phyloP scores from a whole-genome alignment of 352 stramenopile species.

The Plasmopara muralis region DNA sequence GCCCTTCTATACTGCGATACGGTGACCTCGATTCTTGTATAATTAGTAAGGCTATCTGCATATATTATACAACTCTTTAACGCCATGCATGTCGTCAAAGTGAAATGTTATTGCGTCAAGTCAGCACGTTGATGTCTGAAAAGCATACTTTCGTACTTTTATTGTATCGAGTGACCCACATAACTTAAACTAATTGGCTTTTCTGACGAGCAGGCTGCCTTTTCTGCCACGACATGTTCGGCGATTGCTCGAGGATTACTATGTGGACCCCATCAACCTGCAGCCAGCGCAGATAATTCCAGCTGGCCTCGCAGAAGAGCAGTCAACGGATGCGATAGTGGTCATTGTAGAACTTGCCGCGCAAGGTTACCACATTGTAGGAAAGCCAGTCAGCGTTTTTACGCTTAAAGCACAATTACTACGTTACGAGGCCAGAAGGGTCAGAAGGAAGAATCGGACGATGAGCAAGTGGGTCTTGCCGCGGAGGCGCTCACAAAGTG shows the following conservation, averaged over 20 bases:
- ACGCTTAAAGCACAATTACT: conserved; percentile 14
- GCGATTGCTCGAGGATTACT: conserved; percentile 1
- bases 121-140: not conserved
- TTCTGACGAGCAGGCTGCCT: not conserved
- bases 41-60: too few species aligned
- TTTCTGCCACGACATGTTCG: conserved; percentile 1
- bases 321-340: conserved; percentile 3
- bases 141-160: not conserved
- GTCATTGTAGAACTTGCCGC: conserved; percentile 31
- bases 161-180: not conserved
- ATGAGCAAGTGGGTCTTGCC: conserved; percentile 30
- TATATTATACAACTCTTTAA: too few species aligned
- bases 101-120: too few species aligned
- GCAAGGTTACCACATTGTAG: conserved; percentile 1
- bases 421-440: conserved; percentile 1
- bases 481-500: conserved; percentile 31
- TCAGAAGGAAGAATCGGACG: conserved; percentile 5
- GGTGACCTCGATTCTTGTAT: too few species aligned
- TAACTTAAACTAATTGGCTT: not conserved
- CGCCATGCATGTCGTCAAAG: too few species aligned
- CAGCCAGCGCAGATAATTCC: conserved; percentile 7
- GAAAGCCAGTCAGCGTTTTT: conserved; percentile 5
- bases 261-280: conserved; percentile 3
- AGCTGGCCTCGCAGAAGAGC: conserved; percentile 4
- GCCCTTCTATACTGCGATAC: too few species aligned